Evolutionary conservation across 2,329 filamentous ascomycete species (phyloP).

Genomic region (Colletotrichum echinochloae): DNA sequence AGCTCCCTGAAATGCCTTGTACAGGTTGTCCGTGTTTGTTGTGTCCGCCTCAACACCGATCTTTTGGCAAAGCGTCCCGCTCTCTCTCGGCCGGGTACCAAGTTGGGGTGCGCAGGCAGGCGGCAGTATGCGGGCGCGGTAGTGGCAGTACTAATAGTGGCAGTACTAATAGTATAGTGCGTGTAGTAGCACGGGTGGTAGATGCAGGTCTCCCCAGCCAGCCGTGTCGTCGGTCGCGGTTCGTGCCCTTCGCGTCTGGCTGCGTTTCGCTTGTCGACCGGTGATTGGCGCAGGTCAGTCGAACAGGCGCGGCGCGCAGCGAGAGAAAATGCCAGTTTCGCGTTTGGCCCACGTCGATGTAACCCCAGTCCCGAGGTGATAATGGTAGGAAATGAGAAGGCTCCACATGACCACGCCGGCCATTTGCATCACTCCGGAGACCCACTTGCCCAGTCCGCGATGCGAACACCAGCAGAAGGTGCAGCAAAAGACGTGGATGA

Average conservation of each 20-base stretch:
- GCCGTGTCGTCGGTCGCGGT: background rate
- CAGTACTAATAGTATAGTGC: background rate
- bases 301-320: slow-evolving; percentile 13
- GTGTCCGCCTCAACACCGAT: background rate
- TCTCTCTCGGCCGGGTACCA: slow-evolving; percentile 21
- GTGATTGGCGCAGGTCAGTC: slow-evolving; percentile 1
- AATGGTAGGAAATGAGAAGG: background rate
- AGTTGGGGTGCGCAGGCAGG: slow-evolving; percentile 14
- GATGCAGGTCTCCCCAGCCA: background rate
- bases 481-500: slow-evolving; percentile 8
- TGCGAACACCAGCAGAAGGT: slow-evolving; percentile 26
- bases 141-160: no score
- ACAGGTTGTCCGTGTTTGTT: background rate
- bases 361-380: background rate
- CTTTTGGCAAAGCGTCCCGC: slow-evolving; percentile 7
- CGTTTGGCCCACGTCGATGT: slow-evolving; percentile 1
- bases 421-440: background rate
- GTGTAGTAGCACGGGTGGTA: background rate
- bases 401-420: background rate
- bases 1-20: background rate
- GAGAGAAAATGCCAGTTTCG: background rate
- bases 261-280: background rate
- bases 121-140: background rate
- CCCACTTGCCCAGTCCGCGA: background rate
- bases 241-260: slow-evolving; percentile 9